Conservation (phyloP, 257 asterid genomes). For the Lavandula angustifolia region DNA sequence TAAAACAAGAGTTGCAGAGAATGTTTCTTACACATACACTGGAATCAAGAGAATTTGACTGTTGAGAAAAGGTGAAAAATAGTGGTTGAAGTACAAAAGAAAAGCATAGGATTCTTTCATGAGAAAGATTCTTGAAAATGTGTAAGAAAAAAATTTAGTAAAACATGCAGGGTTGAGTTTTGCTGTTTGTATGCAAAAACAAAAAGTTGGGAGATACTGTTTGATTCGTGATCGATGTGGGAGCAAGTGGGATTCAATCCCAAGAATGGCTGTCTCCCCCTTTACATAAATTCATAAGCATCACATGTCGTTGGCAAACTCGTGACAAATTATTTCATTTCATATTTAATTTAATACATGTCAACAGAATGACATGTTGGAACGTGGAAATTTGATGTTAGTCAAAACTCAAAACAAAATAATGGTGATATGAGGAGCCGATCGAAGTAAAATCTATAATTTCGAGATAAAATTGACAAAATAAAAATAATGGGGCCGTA, state of each 20-base stretch:
- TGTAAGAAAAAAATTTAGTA: not conserved
- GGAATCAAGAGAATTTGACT: slow-evolving; percentile 22
- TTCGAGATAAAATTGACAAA: too few relatives aligned
- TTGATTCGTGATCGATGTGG: slow-evolving; percentile 23
- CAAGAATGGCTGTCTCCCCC: slow-evolving; percentile 26
- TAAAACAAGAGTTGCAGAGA: slow-evolving; percentile 22
- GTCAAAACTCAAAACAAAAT: too few relatives aligned
- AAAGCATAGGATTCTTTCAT: slow-evolving; percentile 35
- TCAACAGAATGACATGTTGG: too few relatives aligned
- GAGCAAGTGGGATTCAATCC: slow-evolving; percentile 29
- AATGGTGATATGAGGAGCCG: too few relatives aligned
- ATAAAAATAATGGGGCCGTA: too few relatives aligned
- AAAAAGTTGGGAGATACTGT: slow-evolving; percentile 25
- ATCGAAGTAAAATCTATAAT: too few relatives aligned
- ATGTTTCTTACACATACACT: slow-evolving; percentile 27
- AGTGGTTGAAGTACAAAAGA: slow-evolving; percentile 15
- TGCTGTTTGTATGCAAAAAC: slow-evolving; percentile 27
- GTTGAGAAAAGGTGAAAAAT: not conserved
- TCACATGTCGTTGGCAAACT: too few relatives aligned
- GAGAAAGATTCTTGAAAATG: slow-evolving; percentile 22
- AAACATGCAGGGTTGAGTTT: slow-evolving; percentile 9
- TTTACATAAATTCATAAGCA: not conserved
- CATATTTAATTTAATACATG: too few relatives aligned
- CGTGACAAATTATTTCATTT: too few relatives aligned
- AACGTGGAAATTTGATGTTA: too few relatives aligned